Conservation (phyloP, 805 yeast genomes). For the Saccharomycopsis guyanensis region DNA sequence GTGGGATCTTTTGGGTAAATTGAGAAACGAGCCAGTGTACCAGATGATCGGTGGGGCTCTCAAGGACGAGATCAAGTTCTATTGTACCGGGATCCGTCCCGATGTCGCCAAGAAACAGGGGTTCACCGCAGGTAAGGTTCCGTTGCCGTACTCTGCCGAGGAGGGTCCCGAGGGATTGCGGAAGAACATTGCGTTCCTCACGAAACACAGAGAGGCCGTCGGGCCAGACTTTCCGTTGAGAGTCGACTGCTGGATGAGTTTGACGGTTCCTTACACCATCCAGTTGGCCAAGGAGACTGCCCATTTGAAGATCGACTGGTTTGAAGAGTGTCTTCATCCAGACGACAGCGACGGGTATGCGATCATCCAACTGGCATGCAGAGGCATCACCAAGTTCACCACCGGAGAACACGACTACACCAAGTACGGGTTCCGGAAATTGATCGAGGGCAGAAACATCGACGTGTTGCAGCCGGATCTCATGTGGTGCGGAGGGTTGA, state of each 20-base stretch:
- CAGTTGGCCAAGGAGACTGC: slow-evolving; percentile 37
- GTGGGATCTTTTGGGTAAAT: slow-evolving; percentile 44
- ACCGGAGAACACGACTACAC: slow-evolving; percentile 50
- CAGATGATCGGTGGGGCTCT: slow-evolving; percentile 46
- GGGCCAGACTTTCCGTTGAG: slow-evolving; percentile 47
- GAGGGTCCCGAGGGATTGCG: slow-evolving; percentile 41
- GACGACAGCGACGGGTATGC: slow-evolving; percentile 44
- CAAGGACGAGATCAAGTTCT: slow-evolving; percentile 37
- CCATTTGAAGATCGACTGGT: slow-evolving; percentile 44
- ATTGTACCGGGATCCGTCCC: slow-evolving; percentile 43
- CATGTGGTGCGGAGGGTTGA: slow-evolving; percentile 49
- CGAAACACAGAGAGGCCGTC: slow-evolving; percentile 36
- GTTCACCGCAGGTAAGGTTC: slow-evolving; percentile 48
- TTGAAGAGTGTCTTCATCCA: slow-evolving; percentile 45
- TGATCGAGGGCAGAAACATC: slow-evolving; percentile 41
- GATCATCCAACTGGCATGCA: slow-evolving; percentile 38
- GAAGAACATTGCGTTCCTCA: slow-evolving; percentile 39
- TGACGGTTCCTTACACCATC: slow-evolving; percentile 41
- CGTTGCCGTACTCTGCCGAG: slow-evolving; percentile 43
- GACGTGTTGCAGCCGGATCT: slow-evolving; percentile 45
- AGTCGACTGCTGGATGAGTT: slow-evolving; percentile 48
- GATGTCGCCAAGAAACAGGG: slow-evolving; percentile 42
- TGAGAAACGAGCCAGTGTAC: slow-evolving; percentile 44
- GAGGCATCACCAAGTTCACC: slow-evolving; percentile 38
- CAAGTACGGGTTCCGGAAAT: slow-evolving; percentile 42